Percentiles rank a stretch among this genome's conserved stretches.
Evolutionary conservation across 768 basidiomycete genomes (phyloP).

Genomic region (Leccinum subgranulosum): DNA sequence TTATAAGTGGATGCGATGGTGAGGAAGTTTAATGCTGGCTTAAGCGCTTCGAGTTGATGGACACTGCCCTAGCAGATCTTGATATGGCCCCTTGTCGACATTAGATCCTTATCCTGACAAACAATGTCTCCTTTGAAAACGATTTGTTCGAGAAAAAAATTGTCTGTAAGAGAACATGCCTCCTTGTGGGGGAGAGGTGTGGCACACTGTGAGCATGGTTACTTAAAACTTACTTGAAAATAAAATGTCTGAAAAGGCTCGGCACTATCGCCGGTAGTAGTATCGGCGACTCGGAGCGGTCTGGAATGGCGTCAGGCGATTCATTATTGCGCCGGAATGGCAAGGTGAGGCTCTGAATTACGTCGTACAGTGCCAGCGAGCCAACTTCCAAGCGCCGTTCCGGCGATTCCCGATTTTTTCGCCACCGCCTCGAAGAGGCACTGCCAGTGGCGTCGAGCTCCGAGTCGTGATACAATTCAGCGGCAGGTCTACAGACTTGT

Average conservation of each 20-base stretch:
- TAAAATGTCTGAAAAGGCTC: background rate
- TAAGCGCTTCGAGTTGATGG: background rate
- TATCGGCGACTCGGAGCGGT: background rate
- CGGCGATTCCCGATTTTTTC: background rate
- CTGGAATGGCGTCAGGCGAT: background rate
- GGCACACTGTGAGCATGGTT: background rate
- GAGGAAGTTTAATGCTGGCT: background rate
- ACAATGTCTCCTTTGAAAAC: background rate
- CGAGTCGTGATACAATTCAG: too few species aligned
- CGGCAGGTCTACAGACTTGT: background rate
- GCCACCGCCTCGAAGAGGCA: too few species aligned
- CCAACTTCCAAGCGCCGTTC: background rate
- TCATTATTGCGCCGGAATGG: background rate
- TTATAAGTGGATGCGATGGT: slow-evolving; percentile 4
- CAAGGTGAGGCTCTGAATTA: background rate
- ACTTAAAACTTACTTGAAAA: background rate
- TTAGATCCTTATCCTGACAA: background rate
- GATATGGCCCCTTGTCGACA: background rate
- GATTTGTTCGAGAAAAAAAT: background rate
- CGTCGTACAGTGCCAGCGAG: background rate
- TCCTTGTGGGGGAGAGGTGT: background rate
- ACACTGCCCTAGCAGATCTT: background rate
- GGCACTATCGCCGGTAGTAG: background rate
- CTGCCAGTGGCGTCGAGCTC: too few species aligned
- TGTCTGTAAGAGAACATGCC: background rate